Evolutionary conservation across 129 eudicot genomes (phyloP).

Genomic region (Tagetes patula): DNA sequence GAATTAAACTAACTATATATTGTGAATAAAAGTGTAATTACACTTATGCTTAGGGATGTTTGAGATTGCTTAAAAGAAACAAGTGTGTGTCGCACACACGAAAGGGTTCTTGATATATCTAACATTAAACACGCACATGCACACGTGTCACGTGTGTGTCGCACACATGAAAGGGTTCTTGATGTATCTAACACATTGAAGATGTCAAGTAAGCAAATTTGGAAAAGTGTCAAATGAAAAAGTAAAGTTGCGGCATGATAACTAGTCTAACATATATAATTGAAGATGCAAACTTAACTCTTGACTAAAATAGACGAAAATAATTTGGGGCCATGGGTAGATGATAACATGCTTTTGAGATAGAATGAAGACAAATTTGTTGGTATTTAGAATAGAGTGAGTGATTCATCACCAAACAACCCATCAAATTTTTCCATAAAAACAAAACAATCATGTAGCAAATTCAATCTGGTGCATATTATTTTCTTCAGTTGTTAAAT

Average conservation of each 20-base stretch:
- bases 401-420: slow-evolving; percentile 38
- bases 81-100: not conserved
- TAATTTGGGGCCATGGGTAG: slow-evolving; percentile 36
- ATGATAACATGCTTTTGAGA: slow-evolving; percentile 35
- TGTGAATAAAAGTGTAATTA: too few relatives aligned
- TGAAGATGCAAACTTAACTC: slow-evolving; percentile 35
- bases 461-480: slow-evolving; percentile 9
- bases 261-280: slow-evolving; percentile 23
- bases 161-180: not conserved
- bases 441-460: slow-evolving; percentile 23
- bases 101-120: slow-evolving; percentile 15
- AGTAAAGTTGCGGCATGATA: slow-evolving; percentile 26
- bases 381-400: slow-evolving; percentile 28
- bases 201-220: slow-evolving; percentile 14
- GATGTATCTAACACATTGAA: slow-evolving; percentile 24
- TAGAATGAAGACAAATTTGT: slow-evolving; percentile 35
- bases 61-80: too few relatives aligned
- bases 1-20: too few relatives aligned
- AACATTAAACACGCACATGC: too few relatives aligned
- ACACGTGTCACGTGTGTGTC: too few relatives aligned
- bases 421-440: slow-evolving; percentile 31
- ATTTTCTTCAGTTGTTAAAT: slow-evolving; percentile 11
- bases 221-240: slow-evolving; percentile 25
- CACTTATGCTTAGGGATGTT: too few relatives aligned
- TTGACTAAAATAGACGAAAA: slow-evolving; percentile 28